A percentile compares a stretch with the other conserved stretches of the same genome.
These are phyloP conservation scores for Neurospora sp. DNA, from an alignment of 495 filamentous ascomycete species.

Conservation along the genomic window DNA sequence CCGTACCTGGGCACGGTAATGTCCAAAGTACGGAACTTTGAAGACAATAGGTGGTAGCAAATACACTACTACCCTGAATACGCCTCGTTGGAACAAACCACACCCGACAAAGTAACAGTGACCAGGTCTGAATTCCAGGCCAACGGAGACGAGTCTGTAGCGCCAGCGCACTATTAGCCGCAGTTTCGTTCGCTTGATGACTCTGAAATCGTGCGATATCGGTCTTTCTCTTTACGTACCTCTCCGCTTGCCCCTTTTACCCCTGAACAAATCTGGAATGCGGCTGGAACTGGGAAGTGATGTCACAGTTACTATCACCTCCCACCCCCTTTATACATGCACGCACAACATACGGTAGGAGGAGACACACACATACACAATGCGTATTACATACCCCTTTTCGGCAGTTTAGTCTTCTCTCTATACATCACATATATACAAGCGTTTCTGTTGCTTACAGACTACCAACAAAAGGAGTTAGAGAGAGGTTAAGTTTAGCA, in stretches of 20 bases:
- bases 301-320: not conserved
- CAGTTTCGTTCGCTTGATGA: not conserved
- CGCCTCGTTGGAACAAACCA: not conserved
- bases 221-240: not conserved
- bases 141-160: not conserved
- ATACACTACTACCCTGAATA: not conserved
- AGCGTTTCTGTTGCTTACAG: not conserved
- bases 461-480: not conserved
- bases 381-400: not conserved
- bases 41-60: not conserved
- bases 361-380: not conserved
- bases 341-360: not conserved
- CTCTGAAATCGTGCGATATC: not conserved
- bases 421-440: not conserved
- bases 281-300: not conserved
- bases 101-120: not conserved
- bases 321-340: not conserved
- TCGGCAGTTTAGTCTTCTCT: not conserved
- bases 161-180: not conserved
- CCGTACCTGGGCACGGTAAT: not conserved
- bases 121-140: not conserved
- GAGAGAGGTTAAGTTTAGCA: not conserved
- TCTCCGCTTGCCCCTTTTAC: not conserved
- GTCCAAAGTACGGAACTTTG: not conserved
- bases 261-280: not conserved